A percentile compares a stretch with the other conserved stretches of the same genome.
These are phyloP conservation scores for Botryotinia globosa DNA, from an alignment of 2,329 filamentous ascomycete species.

Conservation along the genomic window DNA sequence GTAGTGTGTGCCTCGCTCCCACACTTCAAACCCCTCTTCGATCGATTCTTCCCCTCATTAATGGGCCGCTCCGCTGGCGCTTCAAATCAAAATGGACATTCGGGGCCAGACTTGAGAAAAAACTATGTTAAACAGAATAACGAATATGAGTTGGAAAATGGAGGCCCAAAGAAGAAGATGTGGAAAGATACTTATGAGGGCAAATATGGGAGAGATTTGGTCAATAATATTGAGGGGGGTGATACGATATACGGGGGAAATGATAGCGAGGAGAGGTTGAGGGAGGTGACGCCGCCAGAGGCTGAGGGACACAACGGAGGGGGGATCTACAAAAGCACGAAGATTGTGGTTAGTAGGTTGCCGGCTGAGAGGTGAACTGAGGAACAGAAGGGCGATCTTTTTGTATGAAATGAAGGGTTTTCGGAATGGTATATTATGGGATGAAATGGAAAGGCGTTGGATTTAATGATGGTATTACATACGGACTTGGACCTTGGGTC, in stretches of 20 bases:
- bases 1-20: constrained; percentile 17
- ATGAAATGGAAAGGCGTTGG: neutral
- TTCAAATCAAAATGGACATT: neutral
- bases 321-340: neutral
- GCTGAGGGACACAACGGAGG: neutral
- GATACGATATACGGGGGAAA: neutral
- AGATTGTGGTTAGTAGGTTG: constrained; percentile 1
- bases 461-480: neutral
- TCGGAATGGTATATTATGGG: neutral
- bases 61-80: constrained; percentile 1
- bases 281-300: neutral
- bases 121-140: constrained; percentile 7
- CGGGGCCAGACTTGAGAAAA: neutral
- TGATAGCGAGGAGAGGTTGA: constrained; percentile 13
- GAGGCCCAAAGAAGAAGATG: neutral
- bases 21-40: constrained; percentile 18
- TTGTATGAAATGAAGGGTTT: neutral
- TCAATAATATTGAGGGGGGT: constrained; percentile 6
- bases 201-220: constrained; percentile 1
- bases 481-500: neutral
- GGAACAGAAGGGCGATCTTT: neutral
- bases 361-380: neutral
- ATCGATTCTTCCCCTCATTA: constrained; percentile 4
- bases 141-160: constrained; percentile 12
- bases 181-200: constrained; percentile 13